Conservation (phyloP, 2,329 filamentous ascomycete species). For the Colletotrichum scovillei region DNA sequence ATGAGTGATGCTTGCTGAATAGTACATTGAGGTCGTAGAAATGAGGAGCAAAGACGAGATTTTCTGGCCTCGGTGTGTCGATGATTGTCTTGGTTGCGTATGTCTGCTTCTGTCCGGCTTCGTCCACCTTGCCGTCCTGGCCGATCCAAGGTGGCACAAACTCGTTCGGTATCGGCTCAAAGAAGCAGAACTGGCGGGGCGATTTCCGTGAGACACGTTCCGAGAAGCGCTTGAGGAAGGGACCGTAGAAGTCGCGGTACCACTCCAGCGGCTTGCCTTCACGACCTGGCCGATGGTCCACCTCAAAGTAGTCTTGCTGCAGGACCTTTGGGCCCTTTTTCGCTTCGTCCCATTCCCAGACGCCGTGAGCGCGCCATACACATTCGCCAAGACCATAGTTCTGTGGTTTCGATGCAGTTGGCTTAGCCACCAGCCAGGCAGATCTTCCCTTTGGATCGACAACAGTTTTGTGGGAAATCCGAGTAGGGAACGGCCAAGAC, state of each 20-base stretch:
- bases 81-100: slow-evolving; percentile 45
- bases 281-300: slow-evolving; percentile 50
- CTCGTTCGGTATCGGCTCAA: slow-evolving; percentile 55
- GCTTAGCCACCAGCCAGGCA: slow-evolving; percentile 44
- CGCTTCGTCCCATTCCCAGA: slow-evolving; percentile 49
- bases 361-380: slow-evolving; percentile 53
- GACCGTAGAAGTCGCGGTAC: slow-evolving; percentile 55
- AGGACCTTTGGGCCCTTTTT: slow-evolving; percentile 42
- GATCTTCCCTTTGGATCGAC: slow-evolving; percentile 51
- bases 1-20: slow-evolving; percentile 48
- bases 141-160: slow-evolving; percentile 51
- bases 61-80: slow-evolving; percentile 41
- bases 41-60: slow-evolving; percentile 54
- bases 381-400: slow-evolving; percentile 46
- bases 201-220: slow-evolving; percentile 46
- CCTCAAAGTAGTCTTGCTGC: slow-evolving; percentile 49
- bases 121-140: slow-evolving; percentile 12
- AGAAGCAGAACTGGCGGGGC: slow-evolving; percentile 46
- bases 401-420: slow-evolving; percentile 29
- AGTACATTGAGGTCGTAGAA: slow-evolving; percentile 56
- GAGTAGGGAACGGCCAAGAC: slow-evolving; percentile 54
- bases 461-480: slow-evolving; percentile 47
- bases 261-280: slow-evolving; percentile 51
- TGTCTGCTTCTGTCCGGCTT: slow-evolving; percentile 26
- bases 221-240: slow-evolving; percentile 51